phyloP scores from a whole-genome alignment of 164 flowering plant species.

The Stephania japonica region DNA sequence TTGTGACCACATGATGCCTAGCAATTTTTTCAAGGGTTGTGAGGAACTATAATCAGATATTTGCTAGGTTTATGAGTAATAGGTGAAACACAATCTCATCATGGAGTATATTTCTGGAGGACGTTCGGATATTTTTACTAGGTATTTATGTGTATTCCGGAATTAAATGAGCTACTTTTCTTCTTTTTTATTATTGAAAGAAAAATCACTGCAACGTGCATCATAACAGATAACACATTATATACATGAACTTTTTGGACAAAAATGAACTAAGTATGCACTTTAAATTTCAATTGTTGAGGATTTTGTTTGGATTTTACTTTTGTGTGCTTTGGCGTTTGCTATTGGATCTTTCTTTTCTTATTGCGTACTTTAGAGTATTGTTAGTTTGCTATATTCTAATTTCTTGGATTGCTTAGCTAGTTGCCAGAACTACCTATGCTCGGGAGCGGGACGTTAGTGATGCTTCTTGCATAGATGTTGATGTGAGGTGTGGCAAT shows the following conservation, averaged over 20 bases:
- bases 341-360: not conserved
- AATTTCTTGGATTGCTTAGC: slow-evolving; percentile 5
- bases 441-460: slow-evolving; percentile 6
- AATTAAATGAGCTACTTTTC: too few species aligned
- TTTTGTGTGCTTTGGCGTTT: not conserved
- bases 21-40: too few species aligned
- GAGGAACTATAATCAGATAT: too few species aligned
- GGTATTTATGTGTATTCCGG: too few species aligned
- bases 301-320: not conserved
- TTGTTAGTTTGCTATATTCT: not conserved
- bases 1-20: too few species aligned
- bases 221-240: not conserved
- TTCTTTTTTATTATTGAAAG: not conserved
- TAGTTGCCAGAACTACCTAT: slow-evolving; percentile 15
- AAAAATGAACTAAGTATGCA: not conserved
- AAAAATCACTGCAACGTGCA: not conserved
- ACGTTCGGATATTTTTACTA: too few species aligned
- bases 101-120: too few species aligned
- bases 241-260: not conserved
- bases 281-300: not conserved
- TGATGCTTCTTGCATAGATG: slow-evolving; percentile 9
- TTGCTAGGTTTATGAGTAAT: too few species aligned
- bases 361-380: too few species aligned
- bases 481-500: slow-evolving; percentile 14
- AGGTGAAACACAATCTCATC: too few species aligned